Conservation (phyloP, 139 green algal species). For the Coccomyxa sp. region DNA sequence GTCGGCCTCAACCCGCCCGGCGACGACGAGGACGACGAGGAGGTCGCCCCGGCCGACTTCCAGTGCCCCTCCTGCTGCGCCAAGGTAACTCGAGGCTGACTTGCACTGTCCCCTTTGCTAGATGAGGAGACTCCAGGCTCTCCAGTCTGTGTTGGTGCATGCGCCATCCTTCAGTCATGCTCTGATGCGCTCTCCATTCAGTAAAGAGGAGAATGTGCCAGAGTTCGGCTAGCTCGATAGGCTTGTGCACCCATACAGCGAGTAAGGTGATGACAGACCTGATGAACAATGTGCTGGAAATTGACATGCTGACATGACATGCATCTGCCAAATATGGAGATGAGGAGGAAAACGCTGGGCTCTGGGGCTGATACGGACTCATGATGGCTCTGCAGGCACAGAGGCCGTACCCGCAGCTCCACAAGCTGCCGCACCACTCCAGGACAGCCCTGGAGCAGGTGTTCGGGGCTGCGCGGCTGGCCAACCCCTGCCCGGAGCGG, state of each 20-base stretch:
- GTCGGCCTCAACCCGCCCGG: constrained; percentile 42
- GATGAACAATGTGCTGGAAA: no score
- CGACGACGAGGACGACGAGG: constrained; percentile 28
- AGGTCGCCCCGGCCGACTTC: constrained; percentile 34
- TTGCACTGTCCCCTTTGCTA: background rate
- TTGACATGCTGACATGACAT: no score
- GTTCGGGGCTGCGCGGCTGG: no score
- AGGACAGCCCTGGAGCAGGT: no score
- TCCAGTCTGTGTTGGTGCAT: background rate
- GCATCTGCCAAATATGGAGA: no score
- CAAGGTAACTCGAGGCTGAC: constrained; percentile 17
- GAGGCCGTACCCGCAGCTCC: no score
- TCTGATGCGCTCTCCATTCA: background rate
- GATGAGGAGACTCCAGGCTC: background rate
- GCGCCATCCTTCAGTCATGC: background rate
- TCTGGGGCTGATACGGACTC: no score
- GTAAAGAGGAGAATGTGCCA: background rate
- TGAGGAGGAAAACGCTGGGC: no score
- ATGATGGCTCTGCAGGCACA: no score
- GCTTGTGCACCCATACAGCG: background rate
- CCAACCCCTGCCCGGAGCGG: no score
- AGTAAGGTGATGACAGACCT: no score
- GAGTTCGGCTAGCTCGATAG: background rate
- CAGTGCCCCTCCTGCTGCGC: constrained; percentile 51
- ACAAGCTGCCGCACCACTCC: no score